These are phyloP conservation scores for Ormosia semicastrata DNA, from an alignment of 306 rosid species.

Conservation along the genomic window DNA sequence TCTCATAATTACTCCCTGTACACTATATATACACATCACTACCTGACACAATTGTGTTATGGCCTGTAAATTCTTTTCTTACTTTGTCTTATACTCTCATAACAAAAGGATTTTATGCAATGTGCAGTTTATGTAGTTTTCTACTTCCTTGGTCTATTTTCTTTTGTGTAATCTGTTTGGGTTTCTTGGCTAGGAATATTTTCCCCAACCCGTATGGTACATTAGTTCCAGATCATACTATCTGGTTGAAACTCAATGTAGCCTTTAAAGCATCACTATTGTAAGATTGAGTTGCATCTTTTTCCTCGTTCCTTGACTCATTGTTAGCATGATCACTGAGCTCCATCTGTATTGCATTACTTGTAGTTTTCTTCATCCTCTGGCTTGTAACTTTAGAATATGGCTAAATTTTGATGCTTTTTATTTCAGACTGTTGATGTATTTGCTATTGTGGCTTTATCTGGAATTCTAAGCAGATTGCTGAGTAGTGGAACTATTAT, in stretches of 20 bases:
- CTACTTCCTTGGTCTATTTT: neutral
- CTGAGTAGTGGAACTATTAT: constrained; percentile 85
- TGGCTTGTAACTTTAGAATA: constrained; percentile 5
- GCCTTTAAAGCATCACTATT: constrained; percentile 12
- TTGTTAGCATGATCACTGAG: constrained; percentile 6
- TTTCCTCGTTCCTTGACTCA: neutral
- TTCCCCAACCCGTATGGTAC: neutral
- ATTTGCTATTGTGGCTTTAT: constrained; percentile 97
- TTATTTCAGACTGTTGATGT: constrained; percentile 98
- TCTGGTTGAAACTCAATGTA: constrained; percentile 13
- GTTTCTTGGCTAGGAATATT: neutral
- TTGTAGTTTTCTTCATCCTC: neutral
- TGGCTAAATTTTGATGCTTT: constrained; percentile 40
- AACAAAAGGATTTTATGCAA: neutral
- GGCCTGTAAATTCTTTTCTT: too few relatives aligned
- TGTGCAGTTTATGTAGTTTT: constrained; percentile 12
- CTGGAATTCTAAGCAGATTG: constrained; percentile 97
- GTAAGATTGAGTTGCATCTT: constrained; percentile 20
- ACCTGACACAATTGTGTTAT: too few relatives aligned
- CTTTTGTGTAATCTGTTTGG: neutral
- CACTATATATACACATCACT: too few relatives aligned
- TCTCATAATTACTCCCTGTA: too few relatives aligned
- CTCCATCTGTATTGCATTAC: neutral
- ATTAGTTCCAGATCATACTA: constrained; percentile 17
- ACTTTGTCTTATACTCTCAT: too few relatives aligned